Evolutionary conservation across 2,329 filamentous ascomycete species (phyloP).

Genomic region (Alternaria metachromatica): DNA sequence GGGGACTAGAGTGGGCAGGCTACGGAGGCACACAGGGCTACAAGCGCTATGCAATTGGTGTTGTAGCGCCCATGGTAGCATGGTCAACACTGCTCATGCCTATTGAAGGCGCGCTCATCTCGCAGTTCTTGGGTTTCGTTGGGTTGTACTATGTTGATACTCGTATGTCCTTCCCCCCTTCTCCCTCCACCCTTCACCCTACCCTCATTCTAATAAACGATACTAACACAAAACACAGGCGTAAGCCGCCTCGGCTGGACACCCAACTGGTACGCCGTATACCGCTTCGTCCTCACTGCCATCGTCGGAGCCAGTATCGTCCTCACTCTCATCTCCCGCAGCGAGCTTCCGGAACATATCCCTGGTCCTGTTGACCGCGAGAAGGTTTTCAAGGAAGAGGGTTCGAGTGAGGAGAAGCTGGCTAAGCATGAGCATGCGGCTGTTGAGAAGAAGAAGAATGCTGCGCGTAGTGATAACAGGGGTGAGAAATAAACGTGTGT

Average conservation of each 20-base stretch:
- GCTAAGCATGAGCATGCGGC: conserved; percentile 40
- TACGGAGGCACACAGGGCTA: conserved; percentile 72
- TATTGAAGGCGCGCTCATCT: conserved; percentile 81
- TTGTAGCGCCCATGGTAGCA: conserved; percentile 78
- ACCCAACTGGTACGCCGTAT: conserved; percentile 84
- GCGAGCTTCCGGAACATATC: conserved; percentile 70
- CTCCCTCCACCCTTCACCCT: no score
- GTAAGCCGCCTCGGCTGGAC: conserved; percentile 78
- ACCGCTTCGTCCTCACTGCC: conserved; percentile 91
- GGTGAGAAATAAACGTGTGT: conserved; percentile 5
- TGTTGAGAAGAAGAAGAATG: conserved; percentile 30
- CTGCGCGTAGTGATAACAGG: conserved; percentile 26
- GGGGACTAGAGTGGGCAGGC: conserved; percentile 85
- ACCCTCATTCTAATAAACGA: not conserved
- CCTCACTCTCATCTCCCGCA: conserved; percentile 79
- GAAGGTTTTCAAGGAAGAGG: conserved; percentile 54
- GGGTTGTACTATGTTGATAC: conserved; percentile 86
- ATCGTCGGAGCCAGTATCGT: conserved; percentile 85
- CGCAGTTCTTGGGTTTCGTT: conserved; percentile 85
- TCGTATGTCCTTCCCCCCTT: not conserved
- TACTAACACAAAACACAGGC: conserved; percentile 33
- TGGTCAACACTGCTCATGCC: conserved; percentile 91
- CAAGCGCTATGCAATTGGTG: conserved; percentile 82
- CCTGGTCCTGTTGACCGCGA: conserved; percentile 55
- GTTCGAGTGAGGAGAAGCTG: conserved; percentile 34